A percentile compares a stretch with the other conserved stretches of the same genome.
These are phyloP conservation scores for Monosporozyma aerobia DNA, from an alignment of 805 yeast genomes.

Conservation along the genomic window DNA sequence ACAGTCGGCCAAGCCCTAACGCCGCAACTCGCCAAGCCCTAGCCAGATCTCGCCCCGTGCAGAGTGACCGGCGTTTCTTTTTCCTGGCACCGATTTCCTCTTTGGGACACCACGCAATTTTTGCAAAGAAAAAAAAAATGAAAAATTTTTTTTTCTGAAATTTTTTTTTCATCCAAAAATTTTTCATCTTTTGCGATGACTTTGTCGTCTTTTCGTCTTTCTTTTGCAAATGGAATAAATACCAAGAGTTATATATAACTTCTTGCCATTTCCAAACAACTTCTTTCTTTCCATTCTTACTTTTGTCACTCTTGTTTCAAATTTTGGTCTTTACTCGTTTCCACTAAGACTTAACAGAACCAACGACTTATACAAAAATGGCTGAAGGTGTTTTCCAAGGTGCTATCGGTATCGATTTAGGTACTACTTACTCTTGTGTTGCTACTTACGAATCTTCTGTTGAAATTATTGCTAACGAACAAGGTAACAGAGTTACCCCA, in stretches of 20 bases:
- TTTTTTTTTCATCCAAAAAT: not conserved
- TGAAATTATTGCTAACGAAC: conserved; percentile 94
- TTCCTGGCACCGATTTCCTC: not conserved
- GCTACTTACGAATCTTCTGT: conserved; percentile 91
- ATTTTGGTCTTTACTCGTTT: not conserved
- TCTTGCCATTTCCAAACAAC: not conserved
- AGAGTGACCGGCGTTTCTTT: not conserved
- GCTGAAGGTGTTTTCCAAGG: conserved; percentile 99
- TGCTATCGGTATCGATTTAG: conserved; percentile 97
- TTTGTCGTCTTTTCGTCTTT: not conserved
- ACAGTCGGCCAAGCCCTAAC: not conserved
- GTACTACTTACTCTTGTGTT: conserved; percentile 91
- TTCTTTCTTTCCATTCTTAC: not conserved
- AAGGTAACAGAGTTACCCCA: conserved; percentile 97
- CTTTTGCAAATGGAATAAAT: not conserved
- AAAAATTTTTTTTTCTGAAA: no score
- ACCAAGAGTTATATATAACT: not conserved
- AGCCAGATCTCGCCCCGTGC: not conserved
- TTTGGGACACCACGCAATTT: not conserved
- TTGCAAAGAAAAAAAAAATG: no score
- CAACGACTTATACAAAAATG: conserved; percentile 41
- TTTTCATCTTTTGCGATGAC: conserved; percentile 1
- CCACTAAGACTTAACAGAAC: conserved; percentile 25
- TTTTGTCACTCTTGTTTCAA: not conserved
- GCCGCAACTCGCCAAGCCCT: not conserved